Evolutionary conservation across 2,329 filamentous ascomycete genomes (phyloP), one percentile per base, ranked within the genome.

Genomic region (Talaromyces piceae): DNA sequence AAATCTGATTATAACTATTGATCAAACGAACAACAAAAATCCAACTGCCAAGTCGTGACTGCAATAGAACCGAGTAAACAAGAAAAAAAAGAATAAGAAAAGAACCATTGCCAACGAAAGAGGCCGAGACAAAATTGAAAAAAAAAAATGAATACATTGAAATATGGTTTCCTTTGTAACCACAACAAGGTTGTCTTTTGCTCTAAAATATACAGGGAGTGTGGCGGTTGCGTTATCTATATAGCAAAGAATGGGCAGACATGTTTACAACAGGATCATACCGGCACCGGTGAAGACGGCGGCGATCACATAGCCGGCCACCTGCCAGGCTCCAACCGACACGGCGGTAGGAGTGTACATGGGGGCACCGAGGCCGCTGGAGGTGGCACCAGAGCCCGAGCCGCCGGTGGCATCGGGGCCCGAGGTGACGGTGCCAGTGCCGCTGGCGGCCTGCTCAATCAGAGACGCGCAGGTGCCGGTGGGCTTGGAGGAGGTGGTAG

Each of bases 251-350:
- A 44, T 18, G 22, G 11, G 7, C 13, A 5, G 37, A 41, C 37
- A 41, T 46, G 44, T 46, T 61, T 73, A 76, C 63, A 76, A 63
- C 58, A 75, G 56, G 56, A 76, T 65, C 71, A 76, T 75, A 51
- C 69, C 70, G 41, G 64, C 63, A 55, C 72, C 73, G 49, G 72
- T 67, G 37, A 71, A 57, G 31, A 71, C 53, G 26, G 73, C 72
- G 50, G 65, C 65, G 44, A 71, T 56, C 16, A 73, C 45, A 58
- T 75, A 76, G 22, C 65, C 67, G 49, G 64, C 72, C 44, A 74
- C 54, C 52, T 73, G 67, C 60, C 70, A 57, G 45, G 60, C 49
- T 37, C 70, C 71, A 51, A 74, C 59, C 4, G 13, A 8, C 2
- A 41, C 5, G 12, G 39, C 3, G 39, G 18, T 41, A 8, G 39